These are phyloP conservation scores for Halophytophthora batemanensis DNA, from an alignment of 352 stramenopile species.

Conservation along the genomic window DNA sequence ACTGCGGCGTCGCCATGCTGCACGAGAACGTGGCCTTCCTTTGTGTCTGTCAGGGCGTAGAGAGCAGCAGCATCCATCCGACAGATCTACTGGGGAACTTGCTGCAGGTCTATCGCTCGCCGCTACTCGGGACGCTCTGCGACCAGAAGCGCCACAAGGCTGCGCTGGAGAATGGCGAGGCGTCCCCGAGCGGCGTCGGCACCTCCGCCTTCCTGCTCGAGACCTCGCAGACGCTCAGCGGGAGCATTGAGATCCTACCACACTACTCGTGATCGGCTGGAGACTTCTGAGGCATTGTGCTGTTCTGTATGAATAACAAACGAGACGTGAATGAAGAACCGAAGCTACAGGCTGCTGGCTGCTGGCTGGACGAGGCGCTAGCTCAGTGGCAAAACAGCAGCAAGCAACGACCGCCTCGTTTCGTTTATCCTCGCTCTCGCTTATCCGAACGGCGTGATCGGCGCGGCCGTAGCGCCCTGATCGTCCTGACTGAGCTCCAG, in stretches of 20 bases:
- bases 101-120: conserved; percentile 47
- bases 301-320: conserved; percentile 31
- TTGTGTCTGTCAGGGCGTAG: conserved; percentile 46
- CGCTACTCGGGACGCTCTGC: conserved; percentile 36
- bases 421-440: not conserved
- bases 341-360: conserved; percentile 26
- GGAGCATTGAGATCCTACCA: conserved; percentile 60
- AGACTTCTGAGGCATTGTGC: conserved; percentile 1
- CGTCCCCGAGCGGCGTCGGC: conserved; percentile 4
- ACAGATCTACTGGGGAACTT: conserved; percentile 71
- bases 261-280: conserved; percentile 44
- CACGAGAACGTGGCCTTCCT: conserved; percentile 75
- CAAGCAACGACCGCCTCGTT: not conserved
- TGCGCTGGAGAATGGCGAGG: conserved; percentile 5
- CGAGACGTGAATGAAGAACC: conserved; percentile 22
- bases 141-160: conserved; percentile 21
- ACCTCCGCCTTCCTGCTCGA: conserved; percentile 36
- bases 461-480: conserved; percentile 38
- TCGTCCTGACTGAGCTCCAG: conserved; percentile 84
- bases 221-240: conserved; percentile 43
- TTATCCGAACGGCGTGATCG: conserved; percentile 85
- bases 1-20: conserved; percentile 69
- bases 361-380: conserved; percentile 8
- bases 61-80: conserved; percentile 27
- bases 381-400: not conserved